phyloP scores from a whole-genome alignment of 2,329 filamentous ascomycete species.

The Clonostachys solani region DNA sequence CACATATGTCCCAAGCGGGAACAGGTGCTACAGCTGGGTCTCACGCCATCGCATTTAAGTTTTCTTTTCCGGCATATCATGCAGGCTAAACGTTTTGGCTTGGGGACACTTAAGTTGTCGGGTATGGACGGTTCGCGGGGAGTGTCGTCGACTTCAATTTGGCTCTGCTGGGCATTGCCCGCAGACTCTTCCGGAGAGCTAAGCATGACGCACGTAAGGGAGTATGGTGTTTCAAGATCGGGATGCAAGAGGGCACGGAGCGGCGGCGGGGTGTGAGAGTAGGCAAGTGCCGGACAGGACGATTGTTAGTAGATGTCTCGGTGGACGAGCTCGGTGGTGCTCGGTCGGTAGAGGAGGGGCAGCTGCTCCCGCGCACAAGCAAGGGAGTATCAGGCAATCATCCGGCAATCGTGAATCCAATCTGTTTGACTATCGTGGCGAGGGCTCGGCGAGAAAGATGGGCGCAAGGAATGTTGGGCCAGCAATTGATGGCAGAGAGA shows the following conservation, averaged over 20 bases:
- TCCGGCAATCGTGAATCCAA: no score
- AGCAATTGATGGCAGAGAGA: no score
- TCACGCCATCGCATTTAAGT: constrained; percentile 79
- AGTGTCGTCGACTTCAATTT: constrained; percentile 21
- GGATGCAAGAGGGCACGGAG: constrained; percentile 13
- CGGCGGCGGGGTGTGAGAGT: background rate
- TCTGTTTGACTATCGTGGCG: no score
- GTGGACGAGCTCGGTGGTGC: no score
- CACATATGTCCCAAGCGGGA: constrained; percentile 82
- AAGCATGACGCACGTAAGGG: background rate
- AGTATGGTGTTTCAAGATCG: constrained; percentile 30
- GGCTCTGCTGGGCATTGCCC: constrained; percentile 19
- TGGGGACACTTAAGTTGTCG: constrained; percentile 59
- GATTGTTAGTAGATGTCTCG: no score
- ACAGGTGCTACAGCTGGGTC: constrained; percentile 86
- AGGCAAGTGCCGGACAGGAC: no score
- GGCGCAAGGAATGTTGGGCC: no score
- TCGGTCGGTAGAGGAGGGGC: no score
- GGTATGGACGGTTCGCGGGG: constrained; percentile 33
- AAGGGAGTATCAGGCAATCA: no score
- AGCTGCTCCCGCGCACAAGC: no score
- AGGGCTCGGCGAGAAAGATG: no score
- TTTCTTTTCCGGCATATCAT: constrained; percentile 92
- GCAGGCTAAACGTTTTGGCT: constrained; percentile 91
- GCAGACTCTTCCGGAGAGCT: constrained; percentile 12